These are phyloP conservation scores for Solanum aculeatissimum DNA, from an alignment of 305 asterid genomes.

Conservation along the genomic window DNA sequence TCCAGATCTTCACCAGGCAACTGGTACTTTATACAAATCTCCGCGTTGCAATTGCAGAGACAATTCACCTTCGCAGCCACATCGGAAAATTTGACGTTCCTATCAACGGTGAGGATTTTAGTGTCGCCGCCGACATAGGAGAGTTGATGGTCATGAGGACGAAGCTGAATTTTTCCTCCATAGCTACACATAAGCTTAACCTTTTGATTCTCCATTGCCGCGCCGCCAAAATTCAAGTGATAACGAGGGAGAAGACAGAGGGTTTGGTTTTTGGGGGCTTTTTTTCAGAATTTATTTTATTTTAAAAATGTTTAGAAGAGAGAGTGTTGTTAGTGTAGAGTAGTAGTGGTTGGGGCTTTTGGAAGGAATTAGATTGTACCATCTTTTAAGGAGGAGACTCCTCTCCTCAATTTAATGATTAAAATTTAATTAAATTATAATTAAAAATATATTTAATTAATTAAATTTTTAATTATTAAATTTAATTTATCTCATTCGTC, in stretches of 20 bases:
- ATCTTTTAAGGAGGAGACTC: not conserved
- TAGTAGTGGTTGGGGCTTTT: not conserved
- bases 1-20: conserved; percentile 72
- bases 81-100: conserved; percentile 36
- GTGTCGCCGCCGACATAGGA: conserved; percentile 71
- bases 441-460: too few relatives aligned
- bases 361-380: not conserved
- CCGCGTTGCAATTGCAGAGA: conserved; percentile 13
- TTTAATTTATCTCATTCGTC: too few relatives aligned
- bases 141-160: conserved; percentile 47
- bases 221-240: conserved; percentile 7
- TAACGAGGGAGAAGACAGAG: not conserved
- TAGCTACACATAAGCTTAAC: conserved; percentile 68
- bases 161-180: conserved; percentile 59
- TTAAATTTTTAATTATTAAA: too few relatives aligned
- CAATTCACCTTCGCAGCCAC: conserved; percentile 29
- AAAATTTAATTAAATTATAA: too few relatives aligned
- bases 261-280: not conserved
- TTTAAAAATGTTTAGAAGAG: not conserved
- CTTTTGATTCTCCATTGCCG: conserved; percentile 5
- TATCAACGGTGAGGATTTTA: conserved; percentile 65
- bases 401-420: too few relatives aligned
- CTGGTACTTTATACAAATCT: conserved; percentile 49
- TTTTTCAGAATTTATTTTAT: not conserved
- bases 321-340: not conserved